Evolutionary conservation across 306 rosid species (phyloP).

Genomic region (Chamaecrista fasciculata): DNA sequence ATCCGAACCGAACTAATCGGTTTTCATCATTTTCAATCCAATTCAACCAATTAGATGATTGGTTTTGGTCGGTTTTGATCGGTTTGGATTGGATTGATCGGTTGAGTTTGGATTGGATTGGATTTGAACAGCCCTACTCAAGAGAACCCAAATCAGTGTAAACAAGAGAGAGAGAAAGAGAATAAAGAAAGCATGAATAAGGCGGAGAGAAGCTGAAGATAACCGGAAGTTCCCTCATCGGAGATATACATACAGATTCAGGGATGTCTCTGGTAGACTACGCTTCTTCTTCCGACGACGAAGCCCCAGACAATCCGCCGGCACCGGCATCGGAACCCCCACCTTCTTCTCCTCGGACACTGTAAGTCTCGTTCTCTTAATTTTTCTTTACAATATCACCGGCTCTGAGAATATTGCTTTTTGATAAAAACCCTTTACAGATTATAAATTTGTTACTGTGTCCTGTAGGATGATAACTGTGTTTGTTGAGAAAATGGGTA

Average conservation of each 20-base stretch:
- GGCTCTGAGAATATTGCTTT: not conserved
- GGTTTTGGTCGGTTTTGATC: too few species aligned
- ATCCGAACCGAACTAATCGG: too few species aligned
- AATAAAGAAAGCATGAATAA: not conserved
- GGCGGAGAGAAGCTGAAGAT: not conserved
- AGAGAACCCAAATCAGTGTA: not conserved
- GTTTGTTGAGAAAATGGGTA: not conserved
- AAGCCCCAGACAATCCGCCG: conserved; percentile 38
- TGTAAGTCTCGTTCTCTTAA: conserved; percentile 34
- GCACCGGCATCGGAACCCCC: conserved; percentile 4
- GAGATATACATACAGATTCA: not conserved
- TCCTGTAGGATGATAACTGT: not conserved
- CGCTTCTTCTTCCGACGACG: conserved; percentile 87
- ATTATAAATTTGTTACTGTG: too few species aligned
- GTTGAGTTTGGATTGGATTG: too few species aligned
- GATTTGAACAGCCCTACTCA: too few species aligned
- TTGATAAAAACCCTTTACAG: not conserved
- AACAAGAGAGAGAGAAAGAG: not conserved
- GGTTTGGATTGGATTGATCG: too few species aligned
- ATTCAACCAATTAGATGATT: too few species aligned
- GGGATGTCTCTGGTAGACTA: conserved; percentile 89
- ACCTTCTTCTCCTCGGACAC: conserved; percentile 34
- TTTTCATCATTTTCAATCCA: too few species aligned
- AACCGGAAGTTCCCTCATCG: not conserved
- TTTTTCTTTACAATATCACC: not conserved